These are phyloP conservation scores for Arthrobotrys iridis DNA, from an alignment of 2,329 filamentous ascomycete species.

Conservation along the genomic window DNA sequence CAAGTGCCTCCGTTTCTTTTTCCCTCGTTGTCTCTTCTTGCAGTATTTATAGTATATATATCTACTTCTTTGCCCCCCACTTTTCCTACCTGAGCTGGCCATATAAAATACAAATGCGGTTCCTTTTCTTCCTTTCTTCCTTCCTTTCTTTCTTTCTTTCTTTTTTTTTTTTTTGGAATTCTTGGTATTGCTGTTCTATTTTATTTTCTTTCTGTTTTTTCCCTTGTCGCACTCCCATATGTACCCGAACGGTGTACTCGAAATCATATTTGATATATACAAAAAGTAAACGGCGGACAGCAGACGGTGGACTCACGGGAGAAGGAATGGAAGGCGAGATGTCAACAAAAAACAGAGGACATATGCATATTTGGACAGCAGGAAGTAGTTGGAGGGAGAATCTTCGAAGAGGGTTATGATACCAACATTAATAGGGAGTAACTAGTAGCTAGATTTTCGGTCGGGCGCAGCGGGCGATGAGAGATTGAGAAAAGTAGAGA, in stretches of 20 bases:
- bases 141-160: not conserved
- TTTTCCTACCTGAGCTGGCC: not conserved
- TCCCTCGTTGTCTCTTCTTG: not conserved
- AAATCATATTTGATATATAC: not conserved
- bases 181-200: too few species aligned
- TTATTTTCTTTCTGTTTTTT: not conserved
- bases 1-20: not conserved
- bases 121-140: not conserved
- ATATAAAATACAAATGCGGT: slow-evolving; percentile 11
- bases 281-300: not conserved
- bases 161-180: too few species aligned
- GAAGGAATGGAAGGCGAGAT: not conserved
- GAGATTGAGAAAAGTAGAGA: too few species aligned
- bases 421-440: too few species aligned
- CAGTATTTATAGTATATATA: slow-evolving; percentile 2
- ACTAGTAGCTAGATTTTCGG: too few species aligned
- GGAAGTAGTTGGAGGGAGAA: too few species aligned
- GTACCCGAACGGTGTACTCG: not conserved
- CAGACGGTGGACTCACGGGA: not conserved
- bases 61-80: not conserved
- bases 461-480: too few species aligned
- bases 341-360: too few species aligned
- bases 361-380: too few species aligned
- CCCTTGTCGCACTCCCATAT: not conserved
- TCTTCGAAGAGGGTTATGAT: too few species aligned